Evolutionary conservation across 805 yeast species (phyloP), one percentile per base, ranked within the genome.

Genomic region (Zygosaccharomyces bisporus): DNA sequence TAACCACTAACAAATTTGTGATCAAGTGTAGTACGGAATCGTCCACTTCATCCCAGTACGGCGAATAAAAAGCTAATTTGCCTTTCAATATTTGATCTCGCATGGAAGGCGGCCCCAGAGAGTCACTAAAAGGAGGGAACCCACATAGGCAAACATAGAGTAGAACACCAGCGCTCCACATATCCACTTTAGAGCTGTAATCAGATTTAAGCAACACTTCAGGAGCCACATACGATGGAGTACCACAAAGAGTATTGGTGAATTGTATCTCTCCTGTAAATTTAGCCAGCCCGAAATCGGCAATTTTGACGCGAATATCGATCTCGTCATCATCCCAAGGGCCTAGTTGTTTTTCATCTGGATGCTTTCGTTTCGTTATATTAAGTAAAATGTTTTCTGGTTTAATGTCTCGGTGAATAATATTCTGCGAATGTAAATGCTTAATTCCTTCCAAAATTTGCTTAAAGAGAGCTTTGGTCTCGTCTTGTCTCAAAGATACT

Each of bases 201-300:
- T 73, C 66, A 8, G 74, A 71, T 61, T 80, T 79, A 17, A 58
- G 54, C n/a, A 72, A 50, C 5, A 86, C 83, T 56, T 86, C 95
- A 0, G 95, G 95, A 0, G 93, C 93, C 14, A 86, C 93, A 57
- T 86, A 86, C 0, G 91, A 88, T 0, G 95, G 95, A 0, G 95
- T 86, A 1, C 95, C 95, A 66, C 95, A 86, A 32, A 86, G 63
- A 0, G 95, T 86, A 53, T 80, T 80, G 7, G 95, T 83, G 58
- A 83, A 83, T 48, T 80, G 77, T 50, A 79, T 66, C 53, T 83
- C 88, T 5, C 91, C 91, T 34, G 85, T 72, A 37, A 70, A 67
- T 52, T 76, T 71, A 1, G 80, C 77, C 13, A 77, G 51, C 0
- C 96, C 96, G 64, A 86, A 86, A 64, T 86, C 95, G 1, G 91